Evolutionary conservation across 345 rosid species (phyloP).

Genomic region (Eucalyptus albens): DNA sequence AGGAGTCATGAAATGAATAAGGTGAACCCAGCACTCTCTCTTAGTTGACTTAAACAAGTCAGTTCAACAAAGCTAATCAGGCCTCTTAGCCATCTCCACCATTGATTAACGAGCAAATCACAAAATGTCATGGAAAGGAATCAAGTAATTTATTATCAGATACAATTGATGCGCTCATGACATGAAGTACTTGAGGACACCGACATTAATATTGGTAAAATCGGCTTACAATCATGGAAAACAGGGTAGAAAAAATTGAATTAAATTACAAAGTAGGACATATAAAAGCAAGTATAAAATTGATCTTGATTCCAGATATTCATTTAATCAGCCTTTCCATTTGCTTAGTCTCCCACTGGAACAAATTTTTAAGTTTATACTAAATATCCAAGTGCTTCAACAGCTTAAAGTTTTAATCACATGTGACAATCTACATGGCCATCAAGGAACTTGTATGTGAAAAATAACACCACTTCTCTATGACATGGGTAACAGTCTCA

Average conservation of each 20-base stretch:
- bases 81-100: not conserved
- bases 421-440: not conserved
- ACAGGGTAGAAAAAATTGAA: not conserved
- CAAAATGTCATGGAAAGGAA: not conserved
- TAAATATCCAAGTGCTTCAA: not conserved
- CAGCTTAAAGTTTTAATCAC: not conserved
- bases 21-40: not conserved
- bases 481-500: not conserved
- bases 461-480: not conserved
- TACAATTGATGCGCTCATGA: not conserved
- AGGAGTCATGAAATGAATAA: not conserved
- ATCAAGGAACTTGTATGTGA: not conserved
- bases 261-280: not conserved
- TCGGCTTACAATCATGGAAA: not conserved
- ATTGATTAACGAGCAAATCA: not conserved
- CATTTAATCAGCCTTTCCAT: not conserved
- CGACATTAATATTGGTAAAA: not conserved
- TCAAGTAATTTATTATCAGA: not conserved
- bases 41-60: not conserved
- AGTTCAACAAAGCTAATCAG: not conserved
- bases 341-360: not conserved
- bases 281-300: not conserved
- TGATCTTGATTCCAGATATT: not conserved
- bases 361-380: not conserved
- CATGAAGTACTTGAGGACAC: not conserved